Conservation (phyloP, 106 monocot genomes). For the Chionographis japonica region DNA sequence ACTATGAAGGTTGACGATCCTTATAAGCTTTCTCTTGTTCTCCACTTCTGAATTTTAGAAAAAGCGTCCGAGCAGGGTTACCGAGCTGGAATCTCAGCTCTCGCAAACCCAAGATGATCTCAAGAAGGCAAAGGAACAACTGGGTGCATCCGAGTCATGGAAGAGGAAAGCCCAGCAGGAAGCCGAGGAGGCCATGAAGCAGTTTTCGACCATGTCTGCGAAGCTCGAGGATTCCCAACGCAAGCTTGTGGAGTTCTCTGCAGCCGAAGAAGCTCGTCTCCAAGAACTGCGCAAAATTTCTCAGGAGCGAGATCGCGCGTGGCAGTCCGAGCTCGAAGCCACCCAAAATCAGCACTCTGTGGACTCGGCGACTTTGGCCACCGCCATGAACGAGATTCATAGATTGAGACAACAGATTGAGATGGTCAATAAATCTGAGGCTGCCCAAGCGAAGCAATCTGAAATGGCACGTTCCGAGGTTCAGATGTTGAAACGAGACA, state of each 20-base stretch:
- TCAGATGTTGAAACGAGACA: conserved; percentile 26
- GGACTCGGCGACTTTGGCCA: conserved; percentile 43
- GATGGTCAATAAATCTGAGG: conserved; percentile 30
- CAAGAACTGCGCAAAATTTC: conserved; percentile 70
- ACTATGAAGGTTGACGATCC: not conserved
- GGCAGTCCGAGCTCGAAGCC: conserved; percentile 87
- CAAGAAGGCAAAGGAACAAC: conserved; percentile 74
- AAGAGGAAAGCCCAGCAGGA: conserved; percentile 58
- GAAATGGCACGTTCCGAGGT: conserved; percentile 29
- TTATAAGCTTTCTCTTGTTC: not conserved
- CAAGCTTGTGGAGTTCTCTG: conserved; percentile 58
- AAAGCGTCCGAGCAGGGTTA: conserved; percentile 37
- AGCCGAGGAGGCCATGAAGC: conserved; percentile 57
- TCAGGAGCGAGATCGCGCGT: conserved; percentile 70
- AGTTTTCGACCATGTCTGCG: conserved; percentile 25
- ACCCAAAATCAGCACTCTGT: conserved; percentile 58
- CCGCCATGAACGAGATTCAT: conserved; percentile 60
- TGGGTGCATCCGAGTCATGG: conserved; percentile 45
- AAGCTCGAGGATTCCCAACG: conserved; percentile 47
- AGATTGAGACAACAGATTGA: conserved; percentile 56
- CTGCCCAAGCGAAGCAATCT: conserved; percentile 20
- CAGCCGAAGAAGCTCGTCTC: conserved; percentile 53
- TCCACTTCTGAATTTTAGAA: conserved; percentile 31
- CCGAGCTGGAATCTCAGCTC: conserved; percentile 63
- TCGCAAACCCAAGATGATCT: conserved; percentile 64